A percentile compares a stretch with the other conserved stretches of the same genome.
Evolutionary conservation across 257 asterid species (phyloP).

Genomic region (Fraxinus pennsylvanica): DNA sequence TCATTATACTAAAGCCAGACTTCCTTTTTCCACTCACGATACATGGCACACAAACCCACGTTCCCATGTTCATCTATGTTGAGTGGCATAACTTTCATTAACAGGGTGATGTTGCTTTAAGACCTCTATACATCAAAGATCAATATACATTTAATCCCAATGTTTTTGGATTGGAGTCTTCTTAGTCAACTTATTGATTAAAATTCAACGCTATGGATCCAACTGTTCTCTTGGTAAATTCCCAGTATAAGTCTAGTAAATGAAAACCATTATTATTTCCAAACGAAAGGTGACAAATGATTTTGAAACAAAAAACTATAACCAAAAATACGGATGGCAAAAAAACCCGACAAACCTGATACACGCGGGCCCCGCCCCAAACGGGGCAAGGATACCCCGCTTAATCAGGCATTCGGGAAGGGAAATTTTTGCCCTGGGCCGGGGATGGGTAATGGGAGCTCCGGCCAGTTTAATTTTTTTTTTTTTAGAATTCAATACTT

Average conservation of each 20-base stretch:
- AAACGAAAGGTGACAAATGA: neutral
- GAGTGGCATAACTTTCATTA: too few species aligned
- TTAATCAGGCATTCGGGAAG: too few species aligned
- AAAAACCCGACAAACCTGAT: too few species aligned
- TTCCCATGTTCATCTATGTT: too few species aligned
- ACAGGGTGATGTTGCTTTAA: neutral
- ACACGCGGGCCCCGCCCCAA: too few species aligned
- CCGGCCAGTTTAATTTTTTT: too few species aligned
- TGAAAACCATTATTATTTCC: neutral
- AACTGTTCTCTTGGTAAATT: neutral
- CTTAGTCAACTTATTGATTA: neutral
- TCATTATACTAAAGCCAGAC: neutral
- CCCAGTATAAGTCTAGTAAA: neutral
- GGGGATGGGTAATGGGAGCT: too few species aligned
- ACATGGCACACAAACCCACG: neutral
- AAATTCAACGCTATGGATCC: neutral
- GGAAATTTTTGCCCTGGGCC: too few species aligned
- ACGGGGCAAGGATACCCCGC: too few species aligned
- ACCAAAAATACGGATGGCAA: neutral
- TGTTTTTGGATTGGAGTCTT: neutral
- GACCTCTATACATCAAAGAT: constrained; percentile 3
- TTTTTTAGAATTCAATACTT: too few species aligned
- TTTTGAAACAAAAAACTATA: neutral
- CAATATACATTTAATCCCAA: neutral
- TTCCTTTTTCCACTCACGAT: neutral